These are phyloP conservation scores for Glycine tomentella DNA, from an alignment of 306 rosid genomes.

Conservation along the genomic window DNA sequence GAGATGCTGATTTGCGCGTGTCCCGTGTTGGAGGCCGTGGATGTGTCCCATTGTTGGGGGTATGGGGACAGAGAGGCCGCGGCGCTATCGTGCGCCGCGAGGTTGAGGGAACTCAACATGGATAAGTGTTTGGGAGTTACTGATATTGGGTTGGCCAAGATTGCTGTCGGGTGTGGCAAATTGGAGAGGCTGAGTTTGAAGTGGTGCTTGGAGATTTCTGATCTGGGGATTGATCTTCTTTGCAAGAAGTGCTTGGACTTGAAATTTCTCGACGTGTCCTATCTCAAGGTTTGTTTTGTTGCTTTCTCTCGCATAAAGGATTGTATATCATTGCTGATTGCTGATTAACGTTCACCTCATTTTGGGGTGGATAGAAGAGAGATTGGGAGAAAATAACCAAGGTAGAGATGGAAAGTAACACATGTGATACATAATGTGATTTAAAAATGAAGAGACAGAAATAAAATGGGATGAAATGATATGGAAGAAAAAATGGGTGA, in stretches of 20 bases:
- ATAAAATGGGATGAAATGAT: no score
- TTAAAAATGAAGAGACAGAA: not conserved
- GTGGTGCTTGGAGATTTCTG: constrained; percentile 78
- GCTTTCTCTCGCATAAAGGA: not conserved
- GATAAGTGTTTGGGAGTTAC: constrained; percentile 67
- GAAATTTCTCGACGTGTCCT: constrained; percentile 67
- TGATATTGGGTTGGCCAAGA: constrained; percentile 71
- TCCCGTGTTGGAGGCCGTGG: constrained; percentile 57
- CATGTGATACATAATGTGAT: not conserved
- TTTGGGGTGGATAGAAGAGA: no score
- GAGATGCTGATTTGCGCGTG: constrained; percentile 56
- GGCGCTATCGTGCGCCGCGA: constrained; percentile 54
- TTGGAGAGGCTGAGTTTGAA: constrained; percentile 69
- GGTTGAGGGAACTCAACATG: constrained; percentile 63
- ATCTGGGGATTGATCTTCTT: constrained; percentile 68
- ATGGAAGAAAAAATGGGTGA: no score
- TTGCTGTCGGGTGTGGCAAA: constrained; percentile 57
- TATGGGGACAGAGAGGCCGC: constrained; percentile 72
- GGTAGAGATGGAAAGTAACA: not conserved
- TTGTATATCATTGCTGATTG: not conserved
- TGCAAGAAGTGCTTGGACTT: constrained; percentile 65
- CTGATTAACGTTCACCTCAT: no score
- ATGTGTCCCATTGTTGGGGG: constrained; percentile 62
- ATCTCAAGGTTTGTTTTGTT: constrained; percentile 57
- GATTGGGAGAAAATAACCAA: no score